Evolutionary conservation across 345 rosid species (phyloP), one percentile per base, ranked within the genome.

Genomic region (Euphorbia lathyris): DNA sequence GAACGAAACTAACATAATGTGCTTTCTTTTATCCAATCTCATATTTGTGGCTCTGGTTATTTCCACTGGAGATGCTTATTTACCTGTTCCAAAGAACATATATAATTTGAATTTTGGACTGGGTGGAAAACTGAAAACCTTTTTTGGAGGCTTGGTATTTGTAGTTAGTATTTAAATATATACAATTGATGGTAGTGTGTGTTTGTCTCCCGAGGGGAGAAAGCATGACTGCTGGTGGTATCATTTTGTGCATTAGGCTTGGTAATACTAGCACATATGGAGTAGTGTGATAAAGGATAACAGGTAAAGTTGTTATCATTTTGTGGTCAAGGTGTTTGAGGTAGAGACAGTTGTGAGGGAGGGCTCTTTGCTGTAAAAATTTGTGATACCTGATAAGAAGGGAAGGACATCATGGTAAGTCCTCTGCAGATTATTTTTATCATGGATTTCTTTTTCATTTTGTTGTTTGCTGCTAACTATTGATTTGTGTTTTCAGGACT

Each of bases 291-390:
- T 17, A 34, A 17, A 58, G 69, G 34, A 23, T 57, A 26, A 1
- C 26, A 20, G 42, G 57, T 43, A 7, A 40, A 26, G 57, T 72
- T 71, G 9, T 42, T 56, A 55, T 13, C 53, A 45, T 65, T 38
- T 65, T 65, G 55, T 58, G 66, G 38, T 32, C 76, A 58, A 47
- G 50, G 32, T 58, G 43, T 72, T 55, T 40, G 17, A 47, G 32
- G 65, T 32, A 34, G 76, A 57, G 48, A 48, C 7, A 47, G 48
- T 42, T 56, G 34, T 22, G 45, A n/a, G 40, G 10, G 19, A 58
- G 65, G 9, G 30, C 43, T 47, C 19, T 22, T 32, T 60, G 38
- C 63, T 58, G 4, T 12, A 3, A 30, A 43, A 13, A 11, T 17
- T 58, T 32, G 6, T 47, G 26, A 16, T 36, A 19, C 38, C 13